Evolutionary conservation across 108 stramenopile genomes (phyloP), one percentile per base, ranked within the genome.

Genomic region (Chaetoceros tenuissimus): DNA sequence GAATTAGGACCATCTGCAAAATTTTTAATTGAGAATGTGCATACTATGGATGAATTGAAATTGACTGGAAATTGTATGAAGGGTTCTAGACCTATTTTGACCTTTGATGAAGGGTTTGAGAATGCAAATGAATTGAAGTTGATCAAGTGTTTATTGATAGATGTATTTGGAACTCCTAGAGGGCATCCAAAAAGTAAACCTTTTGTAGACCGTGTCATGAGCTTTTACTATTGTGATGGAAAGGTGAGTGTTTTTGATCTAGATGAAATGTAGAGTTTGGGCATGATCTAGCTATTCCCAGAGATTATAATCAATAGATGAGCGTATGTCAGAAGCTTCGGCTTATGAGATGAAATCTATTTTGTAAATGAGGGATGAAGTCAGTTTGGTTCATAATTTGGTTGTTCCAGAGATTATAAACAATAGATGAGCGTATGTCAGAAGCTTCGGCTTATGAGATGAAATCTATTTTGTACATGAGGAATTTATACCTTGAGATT

Each of bases 181-280:
- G 97, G 97, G 0, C 99, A 99, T 72, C 99, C 99, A 2, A 98
- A 98, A 80, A 82, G 80, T 70, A 98, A 99, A 69, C 99, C 97
- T 2, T 99, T 99, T 70, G 84, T 97, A 28, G 99, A 99, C 73
- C 86, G 97, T 27, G 80, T 96, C 29, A 95, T 98, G 95, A 77
- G 77, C 25, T 99, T 97, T 76, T 94, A 84, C 57, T 79, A 95
- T 59, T 89, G 86, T 0, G 96, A 97, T 73, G 84, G 90, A 22
- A 95, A 95, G 85, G 91, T 92, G 67, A 29, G 27, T 57, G 22
- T 16, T 10, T 21, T 27, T 25, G 28, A 22, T 25, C 26, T 22
- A 47, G 19, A 53, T 24, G 3, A 5, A 7, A 28, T 46, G 2
- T n/a, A n/a, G 0, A 21, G 13, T 46, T 40, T 16, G 31, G 29